Evolutionary conservation across 768 basidiomycete genomes (phyloP), one percentile per base, ranked within the genome.

Genomic region (Lentinula sp.): DNA sequence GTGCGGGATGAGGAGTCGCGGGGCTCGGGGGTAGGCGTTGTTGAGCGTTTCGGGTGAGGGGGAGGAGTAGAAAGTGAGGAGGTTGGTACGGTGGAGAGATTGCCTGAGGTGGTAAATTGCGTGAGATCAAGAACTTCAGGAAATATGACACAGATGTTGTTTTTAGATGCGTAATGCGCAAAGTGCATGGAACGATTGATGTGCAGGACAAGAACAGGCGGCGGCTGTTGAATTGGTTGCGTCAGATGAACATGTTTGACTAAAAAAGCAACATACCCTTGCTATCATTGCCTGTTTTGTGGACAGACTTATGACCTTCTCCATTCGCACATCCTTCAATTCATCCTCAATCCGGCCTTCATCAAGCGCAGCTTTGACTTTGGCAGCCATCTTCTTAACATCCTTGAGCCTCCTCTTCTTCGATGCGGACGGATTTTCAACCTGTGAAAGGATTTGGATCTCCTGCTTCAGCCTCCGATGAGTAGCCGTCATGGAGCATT

Each of bases 281-380:
- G 93, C 94, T 62, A 94, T 82, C 88, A 95, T 93, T n/a, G 89
- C 87, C 70, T 92, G 91, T 71, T 93, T 94, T 18, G 90, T 93
- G 5, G 89, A 92, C 18, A 86, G 84, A 57, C 89, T 88, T 50
- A 84, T 73, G 1, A 90, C 86, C 68, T 85, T 87, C 73, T 95
- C 92, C 65, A 95, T 76, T 66, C 84, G 84, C 60, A 95, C 78
- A 31, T 89, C 93, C 65, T 87, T 87, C 56, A 95, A 62, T 57
- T 94, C 91, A 60, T 93, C 89, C 72, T 95, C 91, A 16, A 95
- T 86, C 31, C 90, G 77, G 1, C 87, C 87, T 63, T 90, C 83
- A 2, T 88, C 82, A 31, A 97, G 68, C 6, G 87, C 86, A 3
- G 76, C 72, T 66, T 81, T 76, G 5, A 98, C 80, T 43, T 80